Conservation (phyloP, 1,284 basidiomycete genomes). For the Fereydounia khargensis region DNA sequence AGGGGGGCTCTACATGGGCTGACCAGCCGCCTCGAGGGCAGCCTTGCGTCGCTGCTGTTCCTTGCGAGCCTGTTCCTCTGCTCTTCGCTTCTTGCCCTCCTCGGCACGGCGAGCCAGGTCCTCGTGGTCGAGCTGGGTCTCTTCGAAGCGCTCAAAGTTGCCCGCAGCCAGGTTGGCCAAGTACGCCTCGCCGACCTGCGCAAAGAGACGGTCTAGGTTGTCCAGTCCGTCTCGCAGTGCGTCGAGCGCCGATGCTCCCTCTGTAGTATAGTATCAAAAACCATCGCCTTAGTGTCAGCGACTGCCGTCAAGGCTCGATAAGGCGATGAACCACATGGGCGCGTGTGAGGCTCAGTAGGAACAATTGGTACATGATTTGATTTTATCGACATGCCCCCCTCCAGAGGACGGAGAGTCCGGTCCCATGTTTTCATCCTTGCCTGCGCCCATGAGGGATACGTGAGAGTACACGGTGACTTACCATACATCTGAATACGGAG, state of each 20-base stretch:
- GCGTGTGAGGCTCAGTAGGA: slow-evolving; percentile 52
- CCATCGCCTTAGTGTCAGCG: neutral
- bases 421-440: slow-evolving; percentile 40
- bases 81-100: slow-evolving; percentile 23
- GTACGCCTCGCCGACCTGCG: slow-evolving; percentile 45
- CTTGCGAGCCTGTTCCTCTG: slow-evolving; percentile 22
- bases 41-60: slow-evolving; percentile 22
- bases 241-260: slow-evolving; percentile 37
- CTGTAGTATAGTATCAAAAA: slow-evolving; percentile 5
- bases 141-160: slow-evolving; percentile 37
- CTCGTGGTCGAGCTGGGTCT: slow-evolving; percentile 36
- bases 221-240: slow-evolving; percentile 47
- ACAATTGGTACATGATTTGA: slow-evolving; percentile 55
- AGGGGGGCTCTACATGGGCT: slow-evolving; percentile 14
- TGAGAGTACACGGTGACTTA: too few species aligned
- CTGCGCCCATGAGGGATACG: neutral
- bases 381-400: slow-evolving; percentile 31
- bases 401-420: slow-evolving; percentile 32
- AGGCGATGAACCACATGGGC: neutral
- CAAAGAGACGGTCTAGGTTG: slow-evolving; percentile 47
- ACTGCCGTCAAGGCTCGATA: too few species aligned
- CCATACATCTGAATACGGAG: slow-evolving; percentile 98
- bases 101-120: slow-evolving; percentile 18
- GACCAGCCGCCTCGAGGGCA: slow-evolving; percentile 20
- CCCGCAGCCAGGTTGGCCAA: slow-evolving; percentile 30